Evolutionary conservation across 1,284 basidiomycete species (phyloP).

Genomic region (Abortiporus biennis): DNA sequence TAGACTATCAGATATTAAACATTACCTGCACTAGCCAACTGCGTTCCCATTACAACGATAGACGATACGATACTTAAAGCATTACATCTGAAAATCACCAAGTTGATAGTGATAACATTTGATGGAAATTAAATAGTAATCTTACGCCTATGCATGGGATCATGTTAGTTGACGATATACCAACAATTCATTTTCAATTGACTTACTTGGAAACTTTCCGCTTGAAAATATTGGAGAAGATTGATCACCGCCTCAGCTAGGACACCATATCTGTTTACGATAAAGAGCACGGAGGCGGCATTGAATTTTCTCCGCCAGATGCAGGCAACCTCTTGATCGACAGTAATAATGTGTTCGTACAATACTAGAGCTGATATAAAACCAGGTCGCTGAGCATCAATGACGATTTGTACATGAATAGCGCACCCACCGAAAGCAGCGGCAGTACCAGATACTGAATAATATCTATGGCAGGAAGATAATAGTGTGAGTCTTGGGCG

Average conservation of each 20-base stretch:
- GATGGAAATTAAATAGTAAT: background rate
- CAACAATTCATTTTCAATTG: background rate
- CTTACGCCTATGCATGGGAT: background rate
- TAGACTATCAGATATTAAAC: too few relatives aligned
- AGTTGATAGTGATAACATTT: background rate
- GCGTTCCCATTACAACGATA: background rate
- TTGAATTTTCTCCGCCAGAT: background rate
- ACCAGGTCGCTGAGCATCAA: too few relatives aligned
- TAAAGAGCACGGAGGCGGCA: background rate
- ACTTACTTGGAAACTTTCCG: background rate
- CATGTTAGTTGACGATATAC: background rate
- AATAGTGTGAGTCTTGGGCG: too few relatives aligned
- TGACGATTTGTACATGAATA: too few relatives aligned
- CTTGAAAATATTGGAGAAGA: background rate
- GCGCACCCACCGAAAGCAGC: too few relatives aligned
- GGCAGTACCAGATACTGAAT: too few relatives aligned
- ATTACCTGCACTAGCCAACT: background rate
- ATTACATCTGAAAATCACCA: background rate
- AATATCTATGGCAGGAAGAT: too few relatives aligned
- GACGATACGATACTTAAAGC: background rate
- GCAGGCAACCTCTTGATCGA: constrained; percentile 2
- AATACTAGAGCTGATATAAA: background rate
- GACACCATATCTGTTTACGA: background rate
- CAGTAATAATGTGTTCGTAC: constrained; percentile 1
- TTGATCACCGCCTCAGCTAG: background rate